These are phyloP conservation scores for Rugonectria rugulosa DNA, from an alignment of 2,329 filamentous ascomycete species.

Conservation along the genomic window DNA sequence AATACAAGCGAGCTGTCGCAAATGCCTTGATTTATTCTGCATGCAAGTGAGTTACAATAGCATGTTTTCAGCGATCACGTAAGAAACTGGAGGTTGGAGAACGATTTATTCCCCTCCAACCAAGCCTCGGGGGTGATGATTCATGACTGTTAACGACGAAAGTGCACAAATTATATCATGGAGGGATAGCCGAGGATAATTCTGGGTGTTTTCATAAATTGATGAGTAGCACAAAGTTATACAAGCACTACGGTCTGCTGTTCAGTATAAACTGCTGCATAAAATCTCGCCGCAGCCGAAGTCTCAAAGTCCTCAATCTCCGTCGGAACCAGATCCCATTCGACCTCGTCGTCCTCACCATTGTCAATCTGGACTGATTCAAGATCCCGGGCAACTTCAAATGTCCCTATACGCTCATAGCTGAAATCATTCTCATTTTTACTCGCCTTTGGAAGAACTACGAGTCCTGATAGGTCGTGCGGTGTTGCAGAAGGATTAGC, in stretches of 20 bases:
- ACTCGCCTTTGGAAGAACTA: not conserved
- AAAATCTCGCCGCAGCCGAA: not conserved
- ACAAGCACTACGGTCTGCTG: not conserved
- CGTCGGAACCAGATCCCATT: not conserved
- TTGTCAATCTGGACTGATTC: not conserved
- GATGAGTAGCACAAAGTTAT: not conserved
- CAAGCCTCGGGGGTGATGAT: no score
- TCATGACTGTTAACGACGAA: no score
- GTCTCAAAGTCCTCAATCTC: not conserved
- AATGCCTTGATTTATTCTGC: no score
- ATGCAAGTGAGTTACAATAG: no score
- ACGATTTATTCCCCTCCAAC: no score
- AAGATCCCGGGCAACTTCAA: not conserved
- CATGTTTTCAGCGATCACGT: no score
- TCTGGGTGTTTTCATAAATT: not conserved
- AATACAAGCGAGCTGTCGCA: no score
- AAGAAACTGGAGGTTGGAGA: no score
- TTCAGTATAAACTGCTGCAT: not conserved
- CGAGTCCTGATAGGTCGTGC: not conserved
- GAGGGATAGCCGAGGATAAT: no score
- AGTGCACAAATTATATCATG: no score
- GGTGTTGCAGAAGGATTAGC: not conserved
- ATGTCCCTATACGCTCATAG: not conserved
- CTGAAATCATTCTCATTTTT: not conserved
- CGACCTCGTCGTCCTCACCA: not conserved